Base-by-base conservation (phyloP, 2,329 filamentous ascomycete species). In the Hymenoscyphus repandus region DNA sequence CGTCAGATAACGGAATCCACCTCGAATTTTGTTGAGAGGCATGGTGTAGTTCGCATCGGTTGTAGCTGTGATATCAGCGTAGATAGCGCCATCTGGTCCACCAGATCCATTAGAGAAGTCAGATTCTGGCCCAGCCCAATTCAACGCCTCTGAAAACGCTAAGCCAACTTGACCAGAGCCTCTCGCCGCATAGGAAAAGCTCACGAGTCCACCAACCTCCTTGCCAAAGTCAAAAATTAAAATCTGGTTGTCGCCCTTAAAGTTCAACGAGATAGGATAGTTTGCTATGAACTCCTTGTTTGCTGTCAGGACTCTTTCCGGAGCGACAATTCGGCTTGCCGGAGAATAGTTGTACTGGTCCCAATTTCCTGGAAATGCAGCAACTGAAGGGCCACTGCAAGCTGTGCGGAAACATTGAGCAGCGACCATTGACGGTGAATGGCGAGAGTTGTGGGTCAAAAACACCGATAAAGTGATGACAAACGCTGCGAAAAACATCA, bases 211-310 rank as follows among this genome's bases (percentile, higher is more conserved):
- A 34, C 78, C 79, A 5, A 82, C 77, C 60, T 82, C 77, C 20
- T 72, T 68, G 3, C 78, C 78, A 60, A 83, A 83, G 62, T 83
- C 79, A 50, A 80, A 78, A 1, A 81, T 73, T 1, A 79, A 62
- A n/a, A 70, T 68, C 2, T 75, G 77, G 10, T 74, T 76, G 58
- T 80, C 79, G 13, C 55, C 54, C 5, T 47, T 53, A 5, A 62
- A 48, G 11, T 43, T 32, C 1, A 52, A 49, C 4, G 45, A 22
- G 9, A 43, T 55, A 6, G 56, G 58, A 42, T 53, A 62, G 60
- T 69, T 3, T 58, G 59, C 1, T 67, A 61, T 3, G 68, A 68
- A 3, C 76, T 68, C 17, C 74, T 67, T 13, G 65, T 69, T 30
- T 7, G 41, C 32, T 15, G 34, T 37, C 5, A 41, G 17, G n/a